Conservation (phyloP, 495 filamentous ascomycete species). For the Aspergillus cristatus region DNA sequence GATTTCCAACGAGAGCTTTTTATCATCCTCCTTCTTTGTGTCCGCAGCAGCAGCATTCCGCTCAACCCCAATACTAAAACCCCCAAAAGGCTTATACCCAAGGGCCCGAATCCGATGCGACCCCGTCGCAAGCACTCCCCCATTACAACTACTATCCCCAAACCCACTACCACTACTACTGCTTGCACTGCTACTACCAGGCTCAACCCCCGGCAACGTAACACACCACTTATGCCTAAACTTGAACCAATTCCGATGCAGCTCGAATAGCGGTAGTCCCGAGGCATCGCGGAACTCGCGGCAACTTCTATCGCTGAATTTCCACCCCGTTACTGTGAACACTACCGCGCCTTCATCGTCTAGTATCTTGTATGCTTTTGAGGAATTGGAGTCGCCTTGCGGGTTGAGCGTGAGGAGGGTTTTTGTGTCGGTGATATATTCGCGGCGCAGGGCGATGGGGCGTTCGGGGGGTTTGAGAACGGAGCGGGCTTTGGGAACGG, state of each 20-base stretch:
- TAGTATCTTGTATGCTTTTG: slow-evolving; percentile 4
- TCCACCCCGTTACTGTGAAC: slow-evolving; percentile 8
- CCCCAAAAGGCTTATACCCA: slow-evolving; percentile 1
- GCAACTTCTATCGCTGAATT: slow-evolving; percentile 7
- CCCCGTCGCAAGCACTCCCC: slow-evolving; percentile 8
- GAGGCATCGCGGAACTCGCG: slow-evolving; percentile 12
- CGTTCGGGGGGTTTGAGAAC: slow-evolving; percentile 10
- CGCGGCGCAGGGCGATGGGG: slow-evolving; percentile 9
- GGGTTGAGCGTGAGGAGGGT: slow-evolving; percentile 7
- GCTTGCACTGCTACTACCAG: too few relatives aligned
- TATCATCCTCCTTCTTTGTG: slow-evolving; percentile 11
- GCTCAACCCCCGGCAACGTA: slow-evolving; percentile 13
- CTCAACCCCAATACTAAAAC: slow-evolving; percentile 17
- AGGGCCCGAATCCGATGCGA: slow-evolving; percentile 7
- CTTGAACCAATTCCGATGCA: slow-evolving; percentile 8
- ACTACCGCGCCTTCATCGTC: slow-evolving; percentile 2
- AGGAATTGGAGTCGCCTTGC: slow-evolving; percentile 3
- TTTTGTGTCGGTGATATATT: slow-evolving; percentile 6
- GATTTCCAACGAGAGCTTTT: slow-evolving; percentile 13
- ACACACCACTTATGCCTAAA: slow-evolving; percentile 12
- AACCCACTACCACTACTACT: too few relatives aligned
- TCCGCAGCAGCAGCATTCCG: slow-evolving; percentile 13
- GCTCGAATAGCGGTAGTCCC: slow-evolving; percentile 16
- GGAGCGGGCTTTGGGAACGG: too few relatives aligned
- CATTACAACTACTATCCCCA: neutral